Evolutionary conservation across 2,329 filamentous ascomycete species (phyloP).

Genomic region (Atkinsonella texensis): DNA sequence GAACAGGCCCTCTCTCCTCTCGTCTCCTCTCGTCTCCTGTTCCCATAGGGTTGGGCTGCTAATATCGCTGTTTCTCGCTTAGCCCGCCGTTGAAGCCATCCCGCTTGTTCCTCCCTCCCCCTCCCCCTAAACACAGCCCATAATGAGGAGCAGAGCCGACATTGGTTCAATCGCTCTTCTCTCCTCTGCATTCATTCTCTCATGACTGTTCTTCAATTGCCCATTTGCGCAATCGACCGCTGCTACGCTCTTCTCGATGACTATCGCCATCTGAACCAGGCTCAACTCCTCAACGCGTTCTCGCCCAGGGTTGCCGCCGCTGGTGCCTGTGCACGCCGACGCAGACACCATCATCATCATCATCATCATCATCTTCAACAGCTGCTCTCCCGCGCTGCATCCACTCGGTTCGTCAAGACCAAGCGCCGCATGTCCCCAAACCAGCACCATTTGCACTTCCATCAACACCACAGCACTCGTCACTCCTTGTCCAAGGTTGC

Average conservation of each 20-base stretch:
- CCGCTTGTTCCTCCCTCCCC: too few species aligned
- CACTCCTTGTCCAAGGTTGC: conserved; percentile 11
- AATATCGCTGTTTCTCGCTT: background rate
- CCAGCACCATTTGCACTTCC: conserved; percentile 11
- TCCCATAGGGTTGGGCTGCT: background rate
- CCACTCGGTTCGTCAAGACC: conserved; percentile 20
- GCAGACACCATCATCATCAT: conserved; percentile 14
- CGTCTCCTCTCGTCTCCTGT: background rate
- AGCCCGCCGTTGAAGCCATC: background rate
- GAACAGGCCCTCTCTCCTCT: background rate
- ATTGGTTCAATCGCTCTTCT: conserved; percentile 12
- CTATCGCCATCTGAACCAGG: conserved; percentile 27
- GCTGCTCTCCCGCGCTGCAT: conserved; percentile 13
- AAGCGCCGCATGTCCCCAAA: conserved; percentile 17
- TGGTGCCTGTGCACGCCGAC: conserved; percentile 27
- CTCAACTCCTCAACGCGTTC: conserved; percentile 28
- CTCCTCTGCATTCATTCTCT: conserved; percentile 12
- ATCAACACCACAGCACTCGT: background rate
- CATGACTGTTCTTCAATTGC: conserved; percentile 37
- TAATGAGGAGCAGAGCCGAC: conserved; percentile 9
- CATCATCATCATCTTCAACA: background rate
- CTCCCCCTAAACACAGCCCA: background rate
- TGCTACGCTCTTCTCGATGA: conserved; percentile 34
- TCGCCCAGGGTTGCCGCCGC: conserved; percentile 30
- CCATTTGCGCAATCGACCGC: conserved; percentile 34